phyloP scores from a whole-genome alignment of 2,329 filamentous ascomycete species.

The Hypomyces perniciosus region DNA sequence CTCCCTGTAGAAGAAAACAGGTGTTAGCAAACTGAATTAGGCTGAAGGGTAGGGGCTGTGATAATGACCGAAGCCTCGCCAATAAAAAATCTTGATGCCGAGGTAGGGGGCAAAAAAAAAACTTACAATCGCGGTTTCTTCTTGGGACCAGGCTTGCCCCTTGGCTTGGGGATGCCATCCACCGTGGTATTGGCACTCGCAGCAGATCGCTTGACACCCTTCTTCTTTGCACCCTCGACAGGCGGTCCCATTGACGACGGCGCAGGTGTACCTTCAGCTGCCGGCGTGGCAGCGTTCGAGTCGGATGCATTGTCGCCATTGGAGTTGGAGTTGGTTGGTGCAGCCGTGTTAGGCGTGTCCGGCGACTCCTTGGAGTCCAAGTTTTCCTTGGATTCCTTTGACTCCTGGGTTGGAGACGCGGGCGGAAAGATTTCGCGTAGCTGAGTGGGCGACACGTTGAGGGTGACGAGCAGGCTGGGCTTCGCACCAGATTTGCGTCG shows the following conservation, averaged over 20 bases:
- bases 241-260: constrained; percentile 55
- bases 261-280: constrained; percentile 48
- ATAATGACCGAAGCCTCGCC: neutral
- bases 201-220: constrained; percentile 65
- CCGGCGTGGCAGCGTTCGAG: constrained; percentile 55
- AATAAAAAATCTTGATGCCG: constrained; percentile 3
- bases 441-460: constrained; percentile 45
- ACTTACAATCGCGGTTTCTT: constrained; percentile 93
- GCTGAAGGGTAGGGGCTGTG: neutral
- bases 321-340: constrained; percentile 28
- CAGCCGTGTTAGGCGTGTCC: constrained; percentile 34
- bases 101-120: constrained; percentile 4
- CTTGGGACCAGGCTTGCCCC: constrained; percentile 90
- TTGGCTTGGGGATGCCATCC: constrained; percentile 61
- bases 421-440: constrained; percentile 47
- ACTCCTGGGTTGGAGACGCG: constrained; percentile 29
- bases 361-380: constrained; percentile 41
- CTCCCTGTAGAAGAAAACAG: constrained; percentile 39
- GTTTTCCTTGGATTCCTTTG: constrained; percentile 25
- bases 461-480: constrained; percentile 39
- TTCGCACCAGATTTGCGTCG: constrained; percentile 35
- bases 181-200: constrained; percentile 54
- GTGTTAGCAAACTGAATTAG: neutral
- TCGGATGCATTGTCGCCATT: constrained; percentile 53
- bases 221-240: constrained; percentile 62